Percentiles rank a stretch among this genome's conserved stretches.
phyloP scores from a whole-genome alignment of 352 stramenopile species.

The Pythium scleroteichum region DNA sequence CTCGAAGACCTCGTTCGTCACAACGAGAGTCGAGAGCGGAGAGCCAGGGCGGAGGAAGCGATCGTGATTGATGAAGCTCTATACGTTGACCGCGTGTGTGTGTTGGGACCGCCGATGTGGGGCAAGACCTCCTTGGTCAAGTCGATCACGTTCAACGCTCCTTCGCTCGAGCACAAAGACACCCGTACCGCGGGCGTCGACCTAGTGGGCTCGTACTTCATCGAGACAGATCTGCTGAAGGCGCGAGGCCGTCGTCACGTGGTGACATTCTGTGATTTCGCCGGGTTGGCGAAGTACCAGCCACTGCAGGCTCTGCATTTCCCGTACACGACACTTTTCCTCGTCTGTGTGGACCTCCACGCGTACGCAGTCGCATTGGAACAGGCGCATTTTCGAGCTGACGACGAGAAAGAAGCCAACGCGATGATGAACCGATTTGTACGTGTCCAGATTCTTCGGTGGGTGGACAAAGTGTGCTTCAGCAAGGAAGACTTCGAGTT shows the following conservation, averaged over 20 bases:
- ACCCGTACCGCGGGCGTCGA: constrained; percentile 1
- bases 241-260: neutral
- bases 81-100: constrained; percentile 3
- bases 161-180: neutral
- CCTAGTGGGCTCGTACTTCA: neutral
- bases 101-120: constrained; percentile 1
- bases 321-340: constrained; percentile 3
- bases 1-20: neutral
- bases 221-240: neutral
- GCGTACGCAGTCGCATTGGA: constrained; percentile 9
- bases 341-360: constrained; percentile 15
- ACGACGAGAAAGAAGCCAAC: constrained; percentile 1
- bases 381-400: constrained; percentile 7
- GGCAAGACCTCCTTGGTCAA: constrained; percentile 11
- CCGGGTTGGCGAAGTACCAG: neutral
- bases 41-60: neutral
- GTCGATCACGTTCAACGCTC: constrained; percentile 3
- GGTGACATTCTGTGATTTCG: constrained; percentile 11
- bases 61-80: constrained; percentile 4
- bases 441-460: neutral
- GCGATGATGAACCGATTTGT: constrained; percentile 11
- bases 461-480: constrained; percentile 6
- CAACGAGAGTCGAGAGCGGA: neutral
- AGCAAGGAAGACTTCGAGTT: neutral
- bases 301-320: constrained; percentile 3